Conservation (phyloP, 2,329 filamentous ascomycete genomes). For the Xylaria sp. region DNA sequence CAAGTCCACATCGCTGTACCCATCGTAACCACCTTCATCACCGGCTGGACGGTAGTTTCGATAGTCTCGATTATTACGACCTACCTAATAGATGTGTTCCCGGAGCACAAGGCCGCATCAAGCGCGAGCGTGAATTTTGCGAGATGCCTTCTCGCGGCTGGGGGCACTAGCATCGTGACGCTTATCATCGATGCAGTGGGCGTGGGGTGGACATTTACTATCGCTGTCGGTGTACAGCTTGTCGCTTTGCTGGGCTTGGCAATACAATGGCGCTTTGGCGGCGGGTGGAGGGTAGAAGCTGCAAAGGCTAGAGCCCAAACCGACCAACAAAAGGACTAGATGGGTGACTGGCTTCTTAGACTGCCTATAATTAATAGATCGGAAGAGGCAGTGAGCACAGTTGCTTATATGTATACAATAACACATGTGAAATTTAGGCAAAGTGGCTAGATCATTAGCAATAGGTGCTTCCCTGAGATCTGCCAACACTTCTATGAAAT, state of each 20-base stretch:
- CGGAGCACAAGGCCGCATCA: constrained; percentile 60
- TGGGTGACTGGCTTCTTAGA: background rate
- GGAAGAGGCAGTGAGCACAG: background rate
- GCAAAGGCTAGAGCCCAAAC: constrained; percentile 10
- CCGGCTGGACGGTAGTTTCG: constrained; percentile 63
- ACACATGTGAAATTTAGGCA: background rate
- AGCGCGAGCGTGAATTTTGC: constrained; percentile 65
- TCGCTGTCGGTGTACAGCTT: constrained; percentile 57
- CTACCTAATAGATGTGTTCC: constrained; percentile 65
- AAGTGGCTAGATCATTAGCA: no score
- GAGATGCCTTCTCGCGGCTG: constrained; percentile 63
- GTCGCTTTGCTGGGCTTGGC: constrained; percentile 58
- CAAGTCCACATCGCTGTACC: constrained; percentile 61
- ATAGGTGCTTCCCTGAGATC: background rate
- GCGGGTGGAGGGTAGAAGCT: constrained; percentile 51
- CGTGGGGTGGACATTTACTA: constrained; percentile 59
- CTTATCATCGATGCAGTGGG: constrained; percentile 61
- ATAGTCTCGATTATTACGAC: constrained; percentile 62
- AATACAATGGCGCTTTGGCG: constrained; percentile 57
- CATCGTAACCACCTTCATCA: constrained; percentile 62
- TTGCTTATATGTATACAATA: background rate
- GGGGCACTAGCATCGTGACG: constrained; percentile 61
- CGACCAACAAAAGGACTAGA: background rate
- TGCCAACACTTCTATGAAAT: background rate
- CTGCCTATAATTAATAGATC: background rate